Base-by-base conservation (phyloP, 306 rosid genomes). In the Casuarina glauca region DNA sequence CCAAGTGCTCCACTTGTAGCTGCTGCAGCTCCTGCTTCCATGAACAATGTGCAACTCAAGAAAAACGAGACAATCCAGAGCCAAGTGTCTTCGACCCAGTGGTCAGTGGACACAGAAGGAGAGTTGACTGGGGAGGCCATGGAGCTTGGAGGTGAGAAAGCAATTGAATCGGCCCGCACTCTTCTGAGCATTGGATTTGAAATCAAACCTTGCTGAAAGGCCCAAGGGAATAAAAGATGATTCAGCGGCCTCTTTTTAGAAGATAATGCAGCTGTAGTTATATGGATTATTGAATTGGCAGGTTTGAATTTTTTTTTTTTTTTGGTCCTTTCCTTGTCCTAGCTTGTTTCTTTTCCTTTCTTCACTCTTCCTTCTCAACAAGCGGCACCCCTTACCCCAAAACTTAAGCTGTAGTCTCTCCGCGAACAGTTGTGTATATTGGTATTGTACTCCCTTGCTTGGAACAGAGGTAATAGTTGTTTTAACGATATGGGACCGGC, bases 121-220 rank as follows among this genome's bases (percentile, higher is more conserved):
- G 99, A 93, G 81, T 85, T 96, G 77, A 96, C 97, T 0, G 93
- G 99, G 60, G 97, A 96, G 85, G 93, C 97, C 78, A 35, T 88
- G 85, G 99, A 96, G 50, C 97, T 93, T 16, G 99, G 99, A 43
- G 94, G 97, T 3, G 99, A 96, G 83, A 96, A 96, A 78, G 99
- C 99, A 74, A 93, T 96, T 73, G 99, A 96, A 76, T 96, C 99
- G 4, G 99, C 99, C 72, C 89, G 91, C 84, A 96, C 99, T 2
- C 96, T 96, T 73, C 75, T 96, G 80, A 96, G 99, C 96, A 96
- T 96, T 62, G 99, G 98, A 71, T 96, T 96, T 74, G 99, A 96
- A 90, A 93, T 96, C 82, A 96, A 96, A 78, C 99, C 97, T 62
- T 93, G 99, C 86, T 96, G 91, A 93, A 7, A 41, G 48, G 50